phyloP scores from a whole-genome alignment of 2,329 filamentous ascomycete species.

The Colletotrichum lindemuthianum region DNA sequence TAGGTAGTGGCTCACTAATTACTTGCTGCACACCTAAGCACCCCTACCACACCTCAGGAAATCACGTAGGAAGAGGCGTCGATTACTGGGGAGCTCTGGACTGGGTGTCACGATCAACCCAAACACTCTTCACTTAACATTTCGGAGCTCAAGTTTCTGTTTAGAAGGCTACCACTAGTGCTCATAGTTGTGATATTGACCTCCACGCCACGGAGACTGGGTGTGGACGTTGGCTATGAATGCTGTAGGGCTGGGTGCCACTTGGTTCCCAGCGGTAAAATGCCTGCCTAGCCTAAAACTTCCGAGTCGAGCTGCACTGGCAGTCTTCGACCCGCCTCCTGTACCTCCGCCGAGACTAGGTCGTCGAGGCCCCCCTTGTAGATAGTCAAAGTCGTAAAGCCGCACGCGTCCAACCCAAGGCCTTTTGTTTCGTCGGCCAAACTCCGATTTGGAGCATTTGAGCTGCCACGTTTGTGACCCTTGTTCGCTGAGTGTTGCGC shows the following conservation, averaged over 20 bases:
- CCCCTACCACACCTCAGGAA: too few relatives aligned
- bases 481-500: conserved; percentile 22
- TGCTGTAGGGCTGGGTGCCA: conserved; percentile 27
- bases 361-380: conserved; percentile 5
- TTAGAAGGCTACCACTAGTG: not conserved
- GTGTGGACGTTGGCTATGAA: conserved; percentile 11
- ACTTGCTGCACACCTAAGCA: too few relatives aligned
- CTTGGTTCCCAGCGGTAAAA: conserved; percentile 27
- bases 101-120: too few relatives aligned
- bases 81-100: too few relatives aligned
- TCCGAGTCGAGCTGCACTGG: conserved; percentile 34
- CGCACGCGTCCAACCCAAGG: conserved; percentile 21
- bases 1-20: too few relatives aligned
- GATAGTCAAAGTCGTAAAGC: not conserved
- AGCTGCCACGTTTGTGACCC: conserved; percentile 20
- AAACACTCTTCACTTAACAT: too few relatives aligned
- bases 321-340: conserved; percentile 28
- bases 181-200: conserved; percentile 29
- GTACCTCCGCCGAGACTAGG: conserved; percentile 8
- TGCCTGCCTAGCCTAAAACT: not conserved
- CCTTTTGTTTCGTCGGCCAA: conserved; percentile 27
- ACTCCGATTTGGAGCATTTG: conserved; percentile 19
- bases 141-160: conserved; percentile 3
- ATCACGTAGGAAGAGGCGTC: too few relatives aligned
- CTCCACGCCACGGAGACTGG: conserved; percentile 5